Base-by-base conservation (phyloP, 106 monocot genomes). In the Allium cepa region DNA sequence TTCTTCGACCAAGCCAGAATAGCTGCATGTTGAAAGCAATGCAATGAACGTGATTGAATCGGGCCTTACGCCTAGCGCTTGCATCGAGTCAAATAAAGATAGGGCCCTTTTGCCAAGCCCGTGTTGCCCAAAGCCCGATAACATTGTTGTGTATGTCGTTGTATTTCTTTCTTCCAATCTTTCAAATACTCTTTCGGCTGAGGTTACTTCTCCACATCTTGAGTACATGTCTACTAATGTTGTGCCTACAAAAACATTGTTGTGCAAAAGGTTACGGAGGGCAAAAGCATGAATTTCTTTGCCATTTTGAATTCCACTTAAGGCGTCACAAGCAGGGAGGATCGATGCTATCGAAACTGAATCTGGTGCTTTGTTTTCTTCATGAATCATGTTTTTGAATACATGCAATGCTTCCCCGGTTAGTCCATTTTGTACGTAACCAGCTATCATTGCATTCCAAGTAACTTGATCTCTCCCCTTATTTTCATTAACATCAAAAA, bases 401-500 rank as follows among this genome's bases (percentile, higher is more conserved):
- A 90, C 53, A 13, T 77, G 63, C 9, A 90, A 27, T 22, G 93
- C 89, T 11, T 76, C 16, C 46, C 89, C 87, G 26, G 46, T 46
- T 51, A 66, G 77, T 17, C 75, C 75, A 45, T 74, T 83, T 15
- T 87, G 89, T 50, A 75, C 71, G 47, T 93, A 90, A 7, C 89
- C 92, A 5, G 93, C 79, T 69, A 99, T 79, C 99, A 99, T 99
- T 4, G 99, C 92, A 74, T 99, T 99, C 99, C 99, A 99, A 8
- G 90, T 93, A 17, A 93, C 99, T 57, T 75, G 82, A 73, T 99
- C 99, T 75, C 77, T 77, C 59, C 71, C 76, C 46, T 69, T 68
- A 49, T 51, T 26, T 15, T 4, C 13, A 47, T 63, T 58, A 6
- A 12, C 56, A 48, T 93, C 81, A 56, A 99, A 99, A 9, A 93